Conservation (phyloP, 495 filamentous ascomycete species). For the Tuber magnatum region DNA sequence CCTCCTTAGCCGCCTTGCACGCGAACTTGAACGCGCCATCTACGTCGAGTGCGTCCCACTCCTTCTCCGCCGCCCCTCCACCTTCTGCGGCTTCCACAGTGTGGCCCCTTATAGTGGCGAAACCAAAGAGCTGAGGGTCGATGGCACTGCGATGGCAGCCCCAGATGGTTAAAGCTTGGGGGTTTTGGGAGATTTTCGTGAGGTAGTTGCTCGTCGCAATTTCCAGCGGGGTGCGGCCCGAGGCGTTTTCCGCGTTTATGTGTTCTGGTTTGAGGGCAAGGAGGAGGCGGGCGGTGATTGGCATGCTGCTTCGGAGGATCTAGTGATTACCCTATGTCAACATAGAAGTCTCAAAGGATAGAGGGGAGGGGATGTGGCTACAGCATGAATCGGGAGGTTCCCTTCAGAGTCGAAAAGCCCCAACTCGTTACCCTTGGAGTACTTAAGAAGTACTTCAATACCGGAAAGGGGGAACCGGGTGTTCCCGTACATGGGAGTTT, state of each 20-base stretch:
- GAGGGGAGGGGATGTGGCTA: slow-evolving; percentile 1
- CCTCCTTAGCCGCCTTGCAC: background rate
- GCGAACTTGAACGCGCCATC: background rate
- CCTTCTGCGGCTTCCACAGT: background rate
- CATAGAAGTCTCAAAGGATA: slow-evolving; percentile 2
- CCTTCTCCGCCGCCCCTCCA: background rate
- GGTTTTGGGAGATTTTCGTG: background rate
- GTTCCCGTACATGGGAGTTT: background rate
- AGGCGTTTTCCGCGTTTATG: slow-evolving; percentile 31
- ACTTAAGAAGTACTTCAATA: slow-evolving; percentile 18
- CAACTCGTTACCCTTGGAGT: slow-evolving; percentile 25
- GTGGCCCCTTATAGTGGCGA: background rate
- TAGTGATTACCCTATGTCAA: slow-evolving; percentile 19
- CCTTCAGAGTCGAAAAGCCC: slow-evolving; percentile 30
- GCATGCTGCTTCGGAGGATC: slow-evolving; percentile 12
- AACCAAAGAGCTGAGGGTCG: rapidly evolving
- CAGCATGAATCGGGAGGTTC: slow-evolving; percentile 35
- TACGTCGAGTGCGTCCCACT: background rate
- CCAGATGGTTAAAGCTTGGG: background rate
- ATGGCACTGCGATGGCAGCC: background rate
- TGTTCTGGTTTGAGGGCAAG: slow-evolving; percentile 23
- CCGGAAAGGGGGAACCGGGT: background rate
- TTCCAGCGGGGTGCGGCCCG: slow-evolving; percentile 33
- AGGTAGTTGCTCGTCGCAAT: slow-evolving; percentile 23
- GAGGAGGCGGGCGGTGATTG: slow-evolving; percentile 11